Base-by-base conservation (phyloP, 495 filamentous ascomycete species). In the Penicillium maclennaniae region DNA sequence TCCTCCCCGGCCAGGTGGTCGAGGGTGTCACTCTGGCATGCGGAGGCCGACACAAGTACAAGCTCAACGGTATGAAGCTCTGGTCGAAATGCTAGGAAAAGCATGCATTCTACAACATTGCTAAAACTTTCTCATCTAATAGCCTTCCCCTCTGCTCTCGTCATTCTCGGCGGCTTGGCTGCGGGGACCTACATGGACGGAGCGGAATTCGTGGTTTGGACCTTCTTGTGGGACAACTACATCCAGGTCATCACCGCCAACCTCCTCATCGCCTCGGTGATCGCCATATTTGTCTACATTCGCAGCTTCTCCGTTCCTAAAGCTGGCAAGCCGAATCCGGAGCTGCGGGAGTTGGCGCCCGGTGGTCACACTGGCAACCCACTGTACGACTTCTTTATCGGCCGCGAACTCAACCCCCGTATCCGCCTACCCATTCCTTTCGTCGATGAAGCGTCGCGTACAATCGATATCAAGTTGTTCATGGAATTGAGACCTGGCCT, bases 341-440 rank as follows among this genome's bases (percentile, higher is more conserved):
- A 86, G 34, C 68, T 80, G 49, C 89, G 92, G 47, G 79, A 91
- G 59, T 79, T 97, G 6, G 92, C 92, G 0, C 79, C 83, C 4
- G 91, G 90, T 45, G 91, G 89, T 46, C 79, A 87, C 59, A 83
- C 84, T 14, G 95, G 93, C 47, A 97, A 96, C 64, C 70, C 87
- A 44, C 69, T 97, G 28, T 97, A 97, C 70, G 92, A 97, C 71
- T 97, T 88, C 80, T 98, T 90, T 74, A 97, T 97, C 58, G 93
- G 93, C 17, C 90, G 93, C 34, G 93, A 97, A 65, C 85, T 97
- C 51, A 98, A 97, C 73, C 92, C 95, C 7, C 91, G 91, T 26
- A 68, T 97, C 44, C 82, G 77, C 5, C 62, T 96, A 12, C 91
- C 91, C 3, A 65, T 92, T 46, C 75, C 93, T 19, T 87, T 89